These are phyloP conservation scores for Irpex rosettiformis DNA, from an alignment of 1,284 basidiomycete species.

Conservation along the genomic window DNA sequence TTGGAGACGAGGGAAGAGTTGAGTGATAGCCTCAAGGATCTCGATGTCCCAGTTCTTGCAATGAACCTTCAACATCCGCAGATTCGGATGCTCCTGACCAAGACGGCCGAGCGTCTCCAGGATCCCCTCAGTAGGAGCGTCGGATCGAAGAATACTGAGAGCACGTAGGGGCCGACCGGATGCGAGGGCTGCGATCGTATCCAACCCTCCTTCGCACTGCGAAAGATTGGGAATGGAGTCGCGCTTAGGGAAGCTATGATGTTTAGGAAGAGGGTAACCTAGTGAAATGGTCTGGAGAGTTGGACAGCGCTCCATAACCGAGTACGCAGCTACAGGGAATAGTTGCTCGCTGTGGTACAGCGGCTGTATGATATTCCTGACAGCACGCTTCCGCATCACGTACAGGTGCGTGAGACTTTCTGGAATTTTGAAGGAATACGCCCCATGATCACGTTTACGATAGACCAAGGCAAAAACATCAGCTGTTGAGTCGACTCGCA, in stretches of 20 bases:
- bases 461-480: conserved; percentile 29
- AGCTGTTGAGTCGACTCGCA: conserved; percentile 37
- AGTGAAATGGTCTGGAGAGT: conserved; percentile 24
- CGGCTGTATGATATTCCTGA: conserved; percentile 16
- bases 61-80: conserved; percentile 27
- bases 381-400: conserved; percentile 27
- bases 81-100: conserved; percentile 12
- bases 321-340: conserved; percentile 26
- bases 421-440: conserved; percentile 26
- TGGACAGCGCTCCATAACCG: conserved; percentile 22
- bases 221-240: conserved; percentile 27
- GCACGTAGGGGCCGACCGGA: conserved; percentile 20
- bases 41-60: conserved; percentile 29
- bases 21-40: conserved; percentile 24
- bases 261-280: conserved; percentile 21
- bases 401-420: conserved; percentile 31
- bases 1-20: conserved; percentile 25
- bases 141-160: conserved; percentile 23
- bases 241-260: conserved; percentile 20
- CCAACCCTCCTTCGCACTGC: conserved; percentile 26
- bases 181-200: conserved; percentile 19
- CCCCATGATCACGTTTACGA: conserved; percentile 24
- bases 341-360: conserved; percentile 17
- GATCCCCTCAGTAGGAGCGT: conserved; percentile 19
- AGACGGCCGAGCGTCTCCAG: conserved; percentile 20